phyloP scores from a whole-genome alignment of 2,329 filamentous ascomycete genomes.

The Stemphylium lycopersici region DNA sequence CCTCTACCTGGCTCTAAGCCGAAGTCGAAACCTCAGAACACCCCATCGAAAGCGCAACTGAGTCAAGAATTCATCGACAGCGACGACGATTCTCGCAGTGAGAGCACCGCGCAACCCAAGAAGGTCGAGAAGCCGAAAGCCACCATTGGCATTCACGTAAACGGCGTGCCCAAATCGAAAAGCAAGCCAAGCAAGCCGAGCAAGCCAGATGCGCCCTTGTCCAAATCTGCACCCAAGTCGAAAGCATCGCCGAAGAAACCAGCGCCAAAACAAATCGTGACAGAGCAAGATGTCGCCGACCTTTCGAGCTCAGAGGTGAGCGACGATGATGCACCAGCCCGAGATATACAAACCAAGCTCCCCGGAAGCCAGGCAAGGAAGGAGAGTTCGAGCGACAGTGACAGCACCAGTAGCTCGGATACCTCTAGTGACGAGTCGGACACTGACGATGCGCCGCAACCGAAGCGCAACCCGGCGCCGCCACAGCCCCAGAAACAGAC shows the following conservation, averaged over 20 bases:
- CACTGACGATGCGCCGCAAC: conserved; percentile 31
- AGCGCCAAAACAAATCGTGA: conserved; percentile 30
- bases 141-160: conserved; percentile 40
- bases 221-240: conserved; percentile 20
- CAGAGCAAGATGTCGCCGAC: conserved; percentile 28
- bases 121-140: conserved; percentile 30
- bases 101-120: conserved; percentile 23
- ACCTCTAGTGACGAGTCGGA: conserved; percentile 50
- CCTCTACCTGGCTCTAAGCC: conserved; percentile 40
- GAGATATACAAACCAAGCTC: conserved; percentile 24
- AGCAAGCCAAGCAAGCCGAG: conserved; percentile 23
- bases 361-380: conserved; percentile 20
- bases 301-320: conserved; percentile 35
- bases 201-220: conserved; percentile 10
- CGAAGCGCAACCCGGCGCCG: conserved; percentile 22
- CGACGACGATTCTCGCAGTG: conserved; percentile 40
- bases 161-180: conserved; percentile 30
- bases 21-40: conserved; percentile 29
- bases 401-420: conserved; percentile 29
- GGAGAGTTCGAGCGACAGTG: conserved; percentile 19
- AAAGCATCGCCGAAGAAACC: conserved; percentile 25
- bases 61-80: conserved; percentile 46
- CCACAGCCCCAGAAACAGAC: conserved; percentile 11
- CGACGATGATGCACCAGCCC: conserved; percentile 26
- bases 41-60: conserved; percentile 32